Percentiles rank a stretch among this genome's conserved stretches.
Evolutionary conservation across 164 flowering plant genomes (phyloP).

Genomic region (Berberis thunbergii): DNA sequence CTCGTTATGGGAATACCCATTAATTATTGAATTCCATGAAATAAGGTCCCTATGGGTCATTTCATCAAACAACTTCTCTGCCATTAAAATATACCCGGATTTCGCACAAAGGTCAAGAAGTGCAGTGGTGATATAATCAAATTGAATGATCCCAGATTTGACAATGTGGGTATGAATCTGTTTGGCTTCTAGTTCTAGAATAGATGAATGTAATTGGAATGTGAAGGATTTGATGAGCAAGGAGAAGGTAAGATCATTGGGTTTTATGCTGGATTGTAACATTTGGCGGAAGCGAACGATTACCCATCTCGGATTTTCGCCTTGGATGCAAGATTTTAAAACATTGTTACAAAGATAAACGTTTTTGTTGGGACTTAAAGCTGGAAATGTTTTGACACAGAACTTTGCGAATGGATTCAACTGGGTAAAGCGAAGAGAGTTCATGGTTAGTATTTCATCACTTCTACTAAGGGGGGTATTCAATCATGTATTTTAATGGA

Average conservation of each 20-base stretch:
- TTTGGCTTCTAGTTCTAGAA: conserved; percentile 13
- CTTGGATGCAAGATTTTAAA: conserved; percentile 16
- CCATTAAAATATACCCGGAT: conserved; percentile 7
- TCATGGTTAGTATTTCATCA: no score
- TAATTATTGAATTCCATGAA: conserved; percentile 42
- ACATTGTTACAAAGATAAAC: conserved; percentile 3
- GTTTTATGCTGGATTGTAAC: conserved; percentile 19
- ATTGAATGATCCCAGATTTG: conserved; percentile 22
- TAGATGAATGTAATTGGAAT: conserved; percentile 3
- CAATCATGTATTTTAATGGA: no score
- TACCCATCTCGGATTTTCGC: conserved; percentile 8
- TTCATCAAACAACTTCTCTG: conserved; percentile 29
- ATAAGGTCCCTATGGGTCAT: conserved; percentile 35
- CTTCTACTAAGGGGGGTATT: no score
- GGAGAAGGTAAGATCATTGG: conserved; percentile 30
- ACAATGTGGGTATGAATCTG: conserved; percentile 26
- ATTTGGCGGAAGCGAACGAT: conserved; percentile 18
- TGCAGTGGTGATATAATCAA: conserved; percentile 24
- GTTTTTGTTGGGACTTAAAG: no score
- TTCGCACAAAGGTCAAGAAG: conserved; percentile 19
- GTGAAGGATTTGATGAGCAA: conserved; percentile 27
- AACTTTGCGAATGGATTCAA: no score
- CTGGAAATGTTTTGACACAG: no score
- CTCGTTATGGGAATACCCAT: conserved; percentile 37
- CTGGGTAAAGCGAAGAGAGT: no score